Base-by-base conservation (phyloP, 352 stramenopile genomes). In the Globisporangium polare region DNA sequence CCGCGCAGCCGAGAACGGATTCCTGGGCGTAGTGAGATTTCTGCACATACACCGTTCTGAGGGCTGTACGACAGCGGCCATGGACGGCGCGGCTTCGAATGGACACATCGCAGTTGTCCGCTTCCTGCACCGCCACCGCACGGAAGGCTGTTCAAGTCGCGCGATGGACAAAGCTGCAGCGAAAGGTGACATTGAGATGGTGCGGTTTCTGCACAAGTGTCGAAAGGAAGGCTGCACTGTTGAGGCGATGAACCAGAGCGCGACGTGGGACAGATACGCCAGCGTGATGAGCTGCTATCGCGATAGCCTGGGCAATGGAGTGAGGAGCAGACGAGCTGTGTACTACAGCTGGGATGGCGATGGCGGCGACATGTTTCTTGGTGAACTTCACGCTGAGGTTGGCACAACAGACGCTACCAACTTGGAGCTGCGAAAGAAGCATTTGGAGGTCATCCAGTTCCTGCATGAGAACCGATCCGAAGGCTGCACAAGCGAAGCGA, bases 81-180 rank as follows among this genome's bases (percentile, higher is more conserved):
- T 58, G 37, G 37, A 58, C 13, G 37, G 22, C 3, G 53, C 53
- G 37, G 53, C 35, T 0, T 35, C 35, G 35, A 33, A 49, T 26
- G 53, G 53, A 26, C 24, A 58, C 37, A 3, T 58, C 1, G 53
- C 47, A 13, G 10, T 58, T 4, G 53, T 58, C 7, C 53, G 53
- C 8, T 58, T 58, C 6, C 35, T 58, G 1, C 53, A 58, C 37
- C 24, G 47, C 13, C 24, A 47, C 33, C 53, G 53, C 5, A 39
- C 53, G 4, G 53, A 58, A 20, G 53, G 53, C 13, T 58, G 53
- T 27, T 37, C 53, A 17, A 37, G 8, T 8, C 6, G 12, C 5
- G 53, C 53, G 27, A 58, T 58, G n/a, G 53, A 58, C 43, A 51
- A 51, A 29, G 43, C 43, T 15, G 43, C 43, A 18, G 43, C 15